Evolutionary conservation across 495 filamentous ascomycete genomes (phyloP).

Genomic region (Lentithecium fluviatile): DNA sequence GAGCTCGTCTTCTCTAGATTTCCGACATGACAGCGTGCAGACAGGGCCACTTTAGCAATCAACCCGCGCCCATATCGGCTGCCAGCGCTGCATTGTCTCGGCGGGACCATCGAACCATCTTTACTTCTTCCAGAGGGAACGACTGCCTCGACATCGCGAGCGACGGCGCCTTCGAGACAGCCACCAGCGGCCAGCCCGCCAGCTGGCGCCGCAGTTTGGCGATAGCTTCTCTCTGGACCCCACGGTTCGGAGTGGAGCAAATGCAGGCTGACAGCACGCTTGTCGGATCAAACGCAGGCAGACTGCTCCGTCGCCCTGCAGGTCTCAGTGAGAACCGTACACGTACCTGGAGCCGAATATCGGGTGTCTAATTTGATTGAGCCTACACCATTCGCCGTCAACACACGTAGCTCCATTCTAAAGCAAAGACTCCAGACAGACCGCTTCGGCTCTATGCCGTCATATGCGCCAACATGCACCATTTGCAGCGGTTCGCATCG

Average conservation of each 20-base stretch:
- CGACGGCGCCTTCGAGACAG: conserved; percentile 3
- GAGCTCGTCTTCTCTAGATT: too few species aligned
- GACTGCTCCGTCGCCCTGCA: background rate
- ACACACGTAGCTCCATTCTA: too few species aligned
- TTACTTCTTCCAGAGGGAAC: conserved; percentile 19
- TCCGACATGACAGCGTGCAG: conserved; percentile 10
- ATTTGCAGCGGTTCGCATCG: conserved; percentile 35
- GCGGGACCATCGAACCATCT: conserved; percentile 9
- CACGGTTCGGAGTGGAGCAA: background rate
- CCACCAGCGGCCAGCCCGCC: conserved; percentile 16
- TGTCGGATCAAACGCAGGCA: conserved; percentile 12
- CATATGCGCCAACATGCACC: conserved; percentile 14
- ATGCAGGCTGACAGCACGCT: conserved; percentile 9
- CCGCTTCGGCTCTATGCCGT: background rate
- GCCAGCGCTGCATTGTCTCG: conserved; percentile 17
- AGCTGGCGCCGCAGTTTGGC: conserved; percentile 12
- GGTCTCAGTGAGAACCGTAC: background rate
- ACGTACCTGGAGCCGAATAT: too few species aligned
- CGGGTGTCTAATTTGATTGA: too few species aligned
- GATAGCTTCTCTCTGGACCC: conserved; percentile 14
- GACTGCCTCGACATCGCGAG: conserved; percentile 7
- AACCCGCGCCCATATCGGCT: conserved; percentile 2
- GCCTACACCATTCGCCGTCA: too few species aligned
- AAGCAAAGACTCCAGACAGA: too few species aligned
- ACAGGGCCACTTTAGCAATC: conserved; percentile 19